phyloP scores from a whole-genome alignment of 2,329 filamentous ascomycete species.

The Nigrospora sphaerica region DNA sequence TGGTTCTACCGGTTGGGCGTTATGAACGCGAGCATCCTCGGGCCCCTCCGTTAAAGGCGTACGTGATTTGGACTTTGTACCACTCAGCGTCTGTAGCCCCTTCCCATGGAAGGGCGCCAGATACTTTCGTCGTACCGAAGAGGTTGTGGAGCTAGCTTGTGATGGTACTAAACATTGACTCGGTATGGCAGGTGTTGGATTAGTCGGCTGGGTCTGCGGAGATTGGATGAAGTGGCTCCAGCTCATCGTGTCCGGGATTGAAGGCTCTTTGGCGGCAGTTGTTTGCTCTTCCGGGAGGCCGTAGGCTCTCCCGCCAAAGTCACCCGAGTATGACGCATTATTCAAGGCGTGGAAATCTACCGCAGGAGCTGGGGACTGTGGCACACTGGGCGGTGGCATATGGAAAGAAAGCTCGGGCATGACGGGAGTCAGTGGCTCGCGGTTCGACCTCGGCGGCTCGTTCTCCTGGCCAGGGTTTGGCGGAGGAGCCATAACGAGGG shows the following conservation, averaged over 20 bases:
- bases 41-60: slow-evolving; percentile 23
- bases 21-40: slow-evolving; percentile 10
- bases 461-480: slow-evolving; percentile 40
- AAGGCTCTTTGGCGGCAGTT: slow-evolving; percentile 26
- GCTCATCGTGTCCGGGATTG: slow-evolving; percentile 49
- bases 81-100: slow-evolving; percentile 46
- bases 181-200: slow-evolving; percentile 36
- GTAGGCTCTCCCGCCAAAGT: slow-evolving; percentile 17
- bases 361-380: slow-evolving; percentile 25
- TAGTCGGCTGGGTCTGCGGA: slow-evolving; percentile 20
- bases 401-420: slow-evolving; percentile 34
- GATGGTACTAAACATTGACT: slow-evolving; percentile 43
- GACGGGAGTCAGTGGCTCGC: slow-evolving; percentile 46
- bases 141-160: slow-evolving; percentile 45
- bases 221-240: slow-evolving; percentile 39
- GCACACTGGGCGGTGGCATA: slow-evolving; percentile 28
- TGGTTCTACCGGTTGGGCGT: slow-evolving; percentile 11
- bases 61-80: slow-evolving; percentile 24
- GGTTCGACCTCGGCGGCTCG: slow-evolving; percentile 37
- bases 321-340: slow-evolving; percentile 26
- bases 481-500: slow-evolving; percentile 15
- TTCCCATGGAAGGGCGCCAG: slow-evolving; percentile 48
- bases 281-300: slow-evolving; percentile 14
- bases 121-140: slow-evolving; percentile 43
- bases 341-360: slow-evolving; percentile 34